phyloP scores from a whole-genome alignment of 805 yeast species.

The Priceomyces castillae region DNA sequence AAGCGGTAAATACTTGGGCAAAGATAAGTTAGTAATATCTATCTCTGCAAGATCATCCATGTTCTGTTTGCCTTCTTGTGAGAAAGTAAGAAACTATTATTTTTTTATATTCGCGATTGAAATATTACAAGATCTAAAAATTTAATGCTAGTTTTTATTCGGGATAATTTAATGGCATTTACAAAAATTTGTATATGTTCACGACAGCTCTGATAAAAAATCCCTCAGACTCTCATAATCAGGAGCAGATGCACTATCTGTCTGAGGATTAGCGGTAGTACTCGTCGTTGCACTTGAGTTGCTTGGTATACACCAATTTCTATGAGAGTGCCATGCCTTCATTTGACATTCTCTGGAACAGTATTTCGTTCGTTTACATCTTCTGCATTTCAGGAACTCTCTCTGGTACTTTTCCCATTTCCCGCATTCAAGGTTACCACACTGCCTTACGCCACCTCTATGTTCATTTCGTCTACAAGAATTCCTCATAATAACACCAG shows the following conservation, averaged over 20 bases:
- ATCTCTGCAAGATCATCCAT: slow-evolving; percentile 2
- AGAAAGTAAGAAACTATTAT: too few species aligned
- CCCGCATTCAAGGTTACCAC: slow-evolving; percentile 92
- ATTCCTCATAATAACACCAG: slow-evolving; percentile 95
- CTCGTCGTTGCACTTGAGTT: slow-evolving; percentile 27
- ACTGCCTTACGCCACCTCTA: slow-evolving; percentile 88
- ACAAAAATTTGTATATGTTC: background rate
- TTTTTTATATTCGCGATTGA: too few species aligned
- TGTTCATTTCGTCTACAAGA: slow-evolving; percentile 88
- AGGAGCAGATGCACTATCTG: slow-evolving; percentile 4
- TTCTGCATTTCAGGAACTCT: slow-evolving; percentile 90
- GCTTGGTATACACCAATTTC: slow-evolving; percentile 84
- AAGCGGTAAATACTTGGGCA: slow-evolving; percentile 17
- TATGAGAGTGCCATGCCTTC: slow-evolving; percentile 87
- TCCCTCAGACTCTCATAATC: slow-evolving; percentile 6
- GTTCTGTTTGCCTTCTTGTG: background rate
- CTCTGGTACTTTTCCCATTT: slow-evolving; percentile 89
- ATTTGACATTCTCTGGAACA: slow-evolving; percentile 92
- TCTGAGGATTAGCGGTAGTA: slow-evolving; percentile 6
- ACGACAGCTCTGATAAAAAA: slow-evolving; percentile 4
- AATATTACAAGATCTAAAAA: too few species aligned
- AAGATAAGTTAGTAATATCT: background rate
- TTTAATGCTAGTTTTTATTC: background rate
- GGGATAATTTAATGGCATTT: background rate
- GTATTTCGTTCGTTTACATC: slow-evolving; percentile 92